Evolutionary conservation across 2,329 filamentous ascomycete species (phyloP).

Genomic region (Cordyceps cicadae): DNA sequence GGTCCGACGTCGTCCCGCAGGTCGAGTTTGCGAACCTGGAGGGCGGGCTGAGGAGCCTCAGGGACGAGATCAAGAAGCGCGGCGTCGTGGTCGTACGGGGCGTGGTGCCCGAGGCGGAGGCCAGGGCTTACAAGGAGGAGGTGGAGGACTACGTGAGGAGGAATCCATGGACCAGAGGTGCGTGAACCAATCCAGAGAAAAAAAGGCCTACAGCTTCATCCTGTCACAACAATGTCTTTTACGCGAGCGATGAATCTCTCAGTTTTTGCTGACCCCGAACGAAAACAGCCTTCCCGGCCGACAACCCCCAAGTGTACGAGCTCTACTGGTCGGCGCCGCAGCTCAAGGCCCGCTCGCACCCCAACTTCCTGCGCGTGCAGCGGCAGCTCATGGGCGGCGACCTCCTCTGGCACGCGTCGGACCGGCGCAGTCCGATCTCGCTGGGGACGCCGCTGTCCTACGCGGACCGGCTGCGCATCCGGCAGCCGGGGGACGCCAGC

Average conservation of each 20-base stretch:
- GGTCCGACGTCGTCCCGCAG: slow-evolving; percentile 43
- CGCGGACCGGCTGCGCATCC: slow-evolving; percentile 63
- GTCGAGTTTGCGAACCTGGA: slow-evolving; percentile 40
- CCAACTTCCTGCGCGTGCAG: slow-evolving; percentile 54
- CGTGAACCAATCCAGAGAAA: no score
- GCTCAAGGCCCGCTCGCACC: slow-evolving; percentile 57
- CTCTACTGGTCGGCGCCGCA: slow-evolving; percentile 68
- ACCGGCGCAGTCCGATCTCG: slow-evolving; percentile 39
- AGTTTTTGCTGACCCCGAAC: no score
- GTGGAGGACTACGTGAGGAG: slow-evolving; percentile 55
- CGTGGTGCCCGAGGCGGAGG: slow-evolving; percentile 55
- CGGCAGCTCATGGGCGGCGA: slow-evolving; percentile 46
- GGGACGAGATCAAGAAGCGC: slow-evolving; percentile 48
- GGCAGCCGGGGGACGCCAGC: slow-evolving; percentile 59
- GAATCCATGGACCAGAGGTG: slow-evolving; percentile 53
- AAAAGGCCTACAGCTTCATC: no score
- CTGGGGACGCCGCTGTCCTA: slow-evolving; percentile 53
- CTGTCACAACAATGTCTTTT: no score
- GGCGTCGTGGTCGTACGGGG: slow-evolving; percentile 57
- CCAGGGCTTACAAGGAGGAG: slow-evolving; percentile 55
- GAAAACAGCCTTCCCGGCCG: slow-evolving; percentile 58
- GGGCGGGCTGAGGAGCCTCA: slow-evolving; percentile 25
- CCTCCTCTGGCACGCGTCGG: slow-evolving; percentile 52
- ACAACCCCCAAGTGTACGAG: slow-evolving; percentile 64
- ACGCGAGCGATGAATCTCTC: no score